Base-by-base conservation (phyloP, 495 filamentous ascomycete genomes). In the Viridothelium virens region DNA sequence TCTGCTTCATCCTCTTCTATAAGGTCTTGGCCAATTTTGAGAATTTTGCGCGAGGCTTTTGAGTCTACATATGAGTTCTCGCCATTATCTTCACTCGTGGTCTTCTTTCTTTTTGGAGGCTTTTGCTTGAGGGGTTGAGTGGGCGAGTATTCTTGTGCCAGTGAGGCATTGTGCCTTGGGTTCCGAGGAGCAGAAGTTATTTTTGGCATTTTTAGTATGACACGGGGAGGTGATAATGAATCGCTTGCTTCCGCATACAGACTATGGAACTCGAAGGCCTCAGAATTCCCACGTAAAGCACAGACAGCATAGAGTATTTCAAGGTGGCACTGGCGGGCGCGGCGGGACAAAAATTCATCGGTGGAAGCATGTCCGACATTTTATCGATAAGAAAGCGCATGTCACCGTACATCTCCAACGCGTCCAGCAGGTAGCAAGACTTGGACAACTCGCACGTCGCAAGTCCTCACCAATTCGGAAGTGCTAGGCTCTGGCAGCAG, bases 1-100 rank as follows among this genome's bases (percentile, higher is more conserved):
- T 87, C 84, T 37, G 80, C 78, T 18, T 80, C 80, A 63, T 89
- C 88, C 74, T 96, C 91, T 36, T 92, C 90, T 12, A 85, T 86
- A 48, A 96, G 79, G 68, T 91, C 89, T 68, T 90, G 86, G 47
- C 91, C 92, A 70, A 97, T 89, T 66, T 87, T 85, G 66, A 97
- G 75, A 74, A 97, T 97, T 72, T 91, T 91, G 66, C 87, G 82
- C 50, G 92, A 96, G 41, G 91, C 83, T 72, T 89, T 91, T 59
- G 91, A 87, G 75, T 96, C 93, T 64, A 97, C 82, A 72, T 85
- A 96, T 68, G 81, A 79, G 61, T 89, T 84, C 70, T 87, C 83
- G 59, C 84, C 83, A 31, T 86, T 83, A 38, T 85, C 80, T 36
- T 83, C 83, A 10, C 65, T 36, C 25, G 63, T 56, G 3, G 63